phyloP scores from a whole-genome alignment of 164 flowering plant genomes.

The Dillenia suffruticosa region DNA sequence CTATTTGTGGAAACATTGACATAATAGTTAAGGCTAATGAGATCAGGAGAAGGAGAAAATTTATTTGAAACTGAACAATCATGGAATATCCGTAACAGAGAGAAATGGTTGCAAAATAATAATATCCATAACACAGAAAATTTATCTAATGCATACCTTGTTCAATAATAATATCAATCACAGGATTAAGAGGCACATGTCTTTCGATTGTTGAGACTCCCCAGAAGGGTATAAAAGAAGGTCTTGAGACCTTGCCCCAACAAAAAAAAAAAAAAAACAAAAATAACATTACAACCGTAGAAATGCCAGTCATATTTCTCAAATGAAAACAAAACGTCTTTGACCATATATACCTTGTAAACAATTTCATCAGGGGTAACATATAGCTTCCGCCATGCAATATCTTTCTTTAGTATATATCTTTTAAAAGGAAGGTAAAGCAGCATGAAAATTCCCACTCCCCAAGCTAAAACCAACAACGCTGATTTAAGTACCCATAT shows the following conservation, averaged over 20 bases:
- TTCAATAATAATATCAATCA: slow-evolving; percentile 76
- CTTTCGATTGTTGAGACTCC: slow-evolving; percentile 46
- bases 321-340: no score
- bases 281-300: neutral
- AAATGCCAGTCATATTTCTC: no score
- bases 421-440: slow-evolving; percentile 64
- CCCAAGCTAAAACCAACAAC: slow-evolving; percentile 79
- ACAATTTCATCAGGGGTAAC: slow-evolving; percentile 63
- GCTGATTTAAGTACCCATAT: slow-evolving; percentile 73
- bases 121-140: neutral
- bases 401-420: slow-evolving; percentile 59
- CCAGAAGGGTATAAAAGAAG: slow-evolving; percentile 68
- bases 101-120: neutral
- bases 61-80: no score
- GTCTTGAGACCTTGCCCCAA: slow-evolving; percentile 52
- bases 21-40: no score
- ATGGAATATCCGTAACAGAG: no score
- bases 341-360: slow-evolving; percentile 52
- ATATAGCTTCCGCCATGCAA: slow-evolving; percentile 60
- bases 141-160: slow-evolving; percentile 49
- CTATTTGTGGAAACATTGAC: no score
- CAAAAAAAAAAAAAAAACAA: neutral
- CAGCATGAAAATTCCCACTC: slow-evolving; percentile 68
- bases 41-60: no score
- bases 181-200: slow-evolving; percentile 57